Evolutionary conservation across 2,329 filamentous ascomycete genomes (phyloP), one percentile per base, ranked within the genome.

Genomic region (Pseudogymnoascus sp.): DNA sequence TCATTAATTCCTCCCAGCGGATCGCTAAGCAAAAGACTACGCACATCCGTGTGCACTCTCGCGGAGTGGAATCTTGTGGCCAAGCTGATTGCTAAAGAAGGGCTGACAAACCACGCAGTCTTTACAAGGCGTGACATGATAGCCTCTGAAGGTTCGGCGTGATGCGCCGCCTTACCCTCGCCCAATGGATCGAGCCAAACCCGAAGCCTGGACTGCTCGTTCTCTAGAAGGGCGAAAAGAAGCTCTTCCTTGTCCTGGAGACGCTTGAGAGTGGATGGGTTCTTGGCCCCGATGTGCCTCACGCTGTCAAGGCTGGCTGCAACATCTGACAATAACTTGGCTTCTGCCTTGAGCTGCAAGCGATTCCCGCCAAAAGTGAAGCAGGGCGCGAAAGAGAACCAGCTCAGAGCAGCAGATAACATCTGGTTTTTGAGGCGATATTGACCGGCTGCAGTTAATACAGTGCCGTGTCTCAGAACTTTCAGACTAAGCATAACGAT

Each of bases 341-440:
- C 85, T 75, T 99, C 94, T 0, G 95, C 93, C 77, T 96, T 97
- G 60, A 97, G 80, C 72, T 99, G 94, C 13, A 99, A 77, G 58
- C 90, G 84, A 72, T 97, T 99, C 69, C 93, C 94, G 62, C 94
- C 94, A 74, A 94, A 97, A 0, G 94, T 96, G 93, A 94, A 99
- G 67, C 86, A 85, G 12, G 92, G 90, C 5, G 90, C 79, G 67
- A 87, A 84, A 39, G 81, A 84, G 74, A 99, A 99, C 95, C 95
- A 99, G 64, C 83, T 86, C 33, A 99, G 78, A 12, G 86, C 92
- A 31, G 91, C 92, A 5, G 91, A 92, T 37, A 99, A 74, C 60
- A 96, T 87, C 67, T 90, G 86, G 70, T 97, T 92, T 73, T 96
- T 97, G 37, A 97, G 78, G 63, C 88, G 86, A 87, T 89, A 94